Percentiles rank a stretch among this genome's conserved stretches.
Conservation (phyloP, 768 basidiomycete species). For the Boletus vermiculosoides region DNA sequence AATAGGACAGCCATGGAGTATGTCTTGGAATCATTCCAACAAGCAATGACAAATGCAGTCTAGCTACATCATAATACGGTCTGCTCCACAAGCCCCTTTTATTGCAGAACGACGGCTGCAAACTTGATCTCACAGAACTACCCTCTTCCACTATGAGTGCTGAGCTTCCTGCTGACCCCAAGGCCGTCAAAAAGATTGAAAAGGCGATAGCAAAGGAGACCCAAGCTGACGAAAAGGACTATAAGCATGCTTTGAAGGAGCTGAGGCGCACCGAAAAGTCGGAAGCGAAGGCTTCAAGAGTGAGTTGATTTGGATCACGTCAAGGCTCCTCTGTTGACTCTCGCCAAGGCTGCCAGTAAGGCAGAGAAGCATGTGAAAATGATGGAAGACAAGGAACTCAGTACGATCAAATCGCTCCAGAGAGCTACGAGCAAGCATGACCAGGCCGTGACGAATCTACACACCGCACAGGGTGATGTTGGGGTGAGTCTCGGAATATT, state of each 20-base stretch:
- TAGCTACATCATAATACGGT: neutral
- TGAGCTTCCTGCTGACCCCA: conserved; percentile 19
- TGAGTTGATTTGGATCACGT: conserved; percentile 16
- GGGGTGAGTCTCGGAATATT: conserved; percentile 33
- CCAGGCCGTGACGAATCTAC: conserved; percentile 41
- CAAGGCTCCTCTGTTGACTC: neutral
- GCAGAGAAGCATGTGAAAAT: conserved; percentile 48
- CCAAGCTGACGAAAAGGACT: conserved; percentile 46
- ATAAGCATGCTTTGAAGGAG: conserved; percentile 56
- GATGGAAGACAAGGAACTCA: conserved; percentile 50
- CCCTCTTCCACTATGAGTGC: conserved; percentile 22
- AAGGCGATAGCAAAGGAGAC: conserved; percentile 48
- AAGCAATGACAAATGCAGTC: conserved; percentile 5
- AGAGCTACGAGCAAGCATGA: conserved; percentile 55
- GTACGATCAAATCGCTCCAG: conserved; percentile 48
- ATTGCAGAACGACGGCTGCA: neutral
- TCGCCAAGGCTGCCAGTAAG: conserved; percentile 42
- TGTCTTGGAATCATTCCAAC: neutral
- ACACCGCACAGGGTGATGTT: conserved; percentile 43
- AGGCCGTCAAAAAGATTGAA: conserved; percentile 41
- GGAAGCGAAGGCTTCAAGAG: conserved; percentile 53
- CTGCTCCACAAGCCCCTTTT: conserved; percentile 11
- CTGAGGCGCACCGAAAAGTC: conserved; percentile 53
- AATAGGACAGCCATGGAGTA: neutral
- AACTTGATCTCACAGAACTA: neutral